Evolutionary conservation across 2,329 filamentous ascomycete species (phyloP), one percentile per base, ranked within the genome.

Genomic region (Aspergillus hortae): DNA sequence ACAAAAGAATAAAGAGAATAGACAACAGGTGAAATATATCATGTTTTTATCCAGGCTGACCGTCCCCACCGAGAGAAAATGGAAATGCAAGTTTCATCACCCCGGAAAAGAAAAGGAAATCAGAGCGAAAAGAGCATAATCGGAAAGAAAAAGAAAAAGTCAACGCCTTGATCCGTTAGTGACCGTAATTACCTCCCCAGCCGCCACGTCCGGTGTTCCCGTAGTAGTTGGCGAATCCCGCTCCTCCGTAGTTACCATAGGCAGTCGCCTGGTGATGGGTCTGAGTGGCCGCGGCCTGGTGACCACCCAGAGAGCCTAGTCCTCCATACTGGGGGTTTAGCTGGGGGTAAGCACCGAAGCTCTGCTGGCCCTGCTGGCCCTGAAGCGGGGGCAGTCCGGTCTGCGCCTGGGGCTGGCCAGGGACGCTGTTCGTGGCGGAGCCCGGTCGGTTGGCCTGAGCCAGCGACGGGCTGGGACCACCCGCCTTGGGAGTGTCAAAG

Each of bases 381-480:
- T 81, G 80, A 47, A 81, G 77, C 42, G 77, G 79, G 44, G 81
- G 80, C 44, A 81, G 70, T 27, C 76, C 75, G 44, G 76, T 71
- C 61, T 82, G 80, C 49, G 67, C 68, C 57, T 71, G 64, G 51
- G 75, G 73, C 62, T 81, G 79, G 42, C 77, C 77, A 36, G 75
- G 77, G 21, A 74, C 76, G 61, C 75, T 84, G 70, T 84, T 85
- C 27, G 81, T 80, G 6, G 83, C 82, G 35, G 83, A 86, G 40
- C 81, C 82, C 36, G 84, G 83, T 55, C 84, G 81, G 58, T 82
- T 82, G 42, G 80, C 81, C 64, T 85, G 83, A 44, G 81, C 80
- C 36, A 86, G 74, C 10, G 80, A 81, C 23, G 83, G 83, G 57
- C 82, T 85, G 25, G 84, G 82, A 10, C 82, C 80, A 41, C 76